Conservation (phyloP, 2,329 filamentous ascomycete species). For the Verruconis gallopava region DNA sequence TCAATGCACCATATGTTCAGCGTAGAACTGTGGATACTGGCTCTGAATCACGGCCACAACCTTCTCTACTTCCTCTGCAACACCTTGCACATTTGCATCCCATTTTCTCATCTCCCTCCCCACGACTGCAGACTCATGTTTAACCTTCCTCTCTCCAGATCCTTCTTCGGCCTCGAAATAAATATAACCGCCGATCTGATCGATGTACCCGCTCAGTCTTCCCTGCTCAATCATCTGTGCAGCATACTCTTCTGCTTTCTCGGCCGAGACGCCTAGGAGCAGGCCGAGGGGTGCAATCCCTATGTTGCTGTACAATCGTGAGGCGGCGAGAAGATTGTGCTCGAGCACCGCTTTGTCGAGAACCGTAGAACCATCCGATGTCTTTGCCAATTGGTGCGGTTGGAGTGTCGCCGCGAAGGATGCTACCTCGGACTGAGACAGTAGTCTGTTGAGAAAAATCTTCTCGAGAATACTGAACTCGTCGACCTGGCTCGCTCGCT, state of each 20-base stretch:
- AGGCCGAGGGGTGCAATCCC: slow-evolving; percentile 54
- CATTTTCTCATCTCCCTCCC: slow-evolving; percentile 68
- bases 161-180: slow-evolving; percentile 67
- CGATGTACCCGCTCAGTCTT: slow-evolving; percentile 73
- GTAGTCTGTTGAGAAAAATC: slow-evolving; percentile 84
- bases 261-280: slow-evolving; percentile 64
- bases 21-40: slow-evolving; percentile 56
- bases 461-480: slow-evolving; percentile 90
- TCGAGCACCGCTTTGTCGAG: slow-evolving; percentile 88
- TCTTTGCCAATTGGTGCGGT: slow-evolving; percentile 82
- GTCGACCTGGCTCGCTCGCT: slow-evolving; percentile 59
- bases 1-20: slow-evolving; percentile 26
- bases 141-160: slow-evolving; percentile 55
- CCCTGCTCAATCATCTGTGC: slow-evolving; percentile 95
- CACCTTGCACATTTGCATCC: slow-evolving; percentile 75
- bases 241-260: slow-evolving; percentile 80
- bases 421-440: slow-evolving; percentile 69
- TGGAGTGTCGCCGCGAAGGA: slow-evolving; percentile 70
- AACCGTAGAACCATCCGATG: slow-evolving; percentile 82
- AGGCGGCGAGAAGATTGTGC: slow-evolving; percentile 84
- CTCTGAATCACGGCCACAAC: slow-evolving; percentile 70
- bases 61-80: slow-evolving; percentile 83
- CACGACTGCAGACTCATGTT: slow-evolving; percentile 44
- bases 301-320: slow-evolving; percentile 42
- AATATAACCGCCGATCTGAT: slow-evolving; percentile 82